Evolutionary conservation across 2,329 filamentous ascomycete species (phyloP).

Genomic region (Aspergillus pseudonomiae): DNA sequence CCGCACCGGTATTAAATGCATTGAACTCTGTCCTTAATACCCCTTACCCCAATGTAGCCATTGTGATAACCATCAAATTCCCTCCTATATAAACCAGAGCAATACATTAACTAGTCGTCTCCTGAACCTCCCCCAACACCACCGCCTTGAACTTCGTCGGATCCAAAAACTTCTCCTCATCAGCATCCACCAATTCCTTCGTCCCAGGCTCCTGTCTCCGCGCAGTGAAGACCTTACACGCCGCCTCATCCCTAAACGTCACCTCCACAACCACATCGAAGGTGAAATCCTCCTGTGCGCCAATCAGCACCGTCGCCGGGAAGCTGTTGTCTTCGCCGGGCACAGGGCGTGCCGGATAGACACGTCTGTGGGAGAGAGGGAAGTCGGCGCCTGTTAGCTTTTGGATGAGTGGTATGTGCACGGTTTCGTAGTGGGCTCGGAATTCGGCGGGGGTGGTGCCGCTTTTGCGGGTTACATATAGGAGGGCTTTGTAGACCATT

Average conservation of each 20-base stretch:
- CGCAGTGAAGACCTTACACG: not conserved
- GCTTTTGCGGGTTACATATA: not conserved
- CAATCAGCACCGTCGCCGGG: not conserved
- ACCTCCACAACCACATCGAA: conserved; percentile 4
- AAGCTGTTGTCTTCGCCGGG: not conserved
- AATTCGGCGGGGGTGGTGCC: conserved; percentile 1
- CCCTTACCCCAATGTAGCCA: not conserved
- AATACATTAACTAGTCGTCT: not conserved
- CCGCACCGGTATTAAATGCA: too few relatives aligned
- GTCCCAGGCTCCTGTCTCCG: not conserved
- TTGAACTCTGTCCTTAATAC: too few relatives aligned
- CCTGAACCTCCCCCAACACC: conserved; percentile 1
- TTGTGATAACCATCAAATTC: not conserved
- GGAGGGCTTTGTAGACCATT: not conserved
- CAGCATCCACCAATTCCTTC: conserved; percentile 3
- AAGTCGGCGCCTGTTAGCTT: not conserved
- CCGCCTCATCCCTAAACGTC: conserved; percentile 6
- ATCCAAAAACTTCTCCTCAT: conserved; percentile 9
- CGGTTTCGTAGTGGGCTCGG: not conserved
- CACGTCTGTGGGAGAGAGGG: not conserved
- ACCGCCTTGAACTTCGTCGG: conserved; percentile 1
- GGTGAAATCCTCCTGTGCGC: not conserved
- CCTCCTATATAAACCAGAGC: not conserved
- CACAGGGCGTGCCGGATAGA: not conserved
- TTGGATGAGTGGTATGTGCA: conserved; percentile 5